Evolutionary conservation across 2,329 filamentous ascomycete genomes (phyloP).

Genomic region (Torrubiella hemipterigena): DNA sequence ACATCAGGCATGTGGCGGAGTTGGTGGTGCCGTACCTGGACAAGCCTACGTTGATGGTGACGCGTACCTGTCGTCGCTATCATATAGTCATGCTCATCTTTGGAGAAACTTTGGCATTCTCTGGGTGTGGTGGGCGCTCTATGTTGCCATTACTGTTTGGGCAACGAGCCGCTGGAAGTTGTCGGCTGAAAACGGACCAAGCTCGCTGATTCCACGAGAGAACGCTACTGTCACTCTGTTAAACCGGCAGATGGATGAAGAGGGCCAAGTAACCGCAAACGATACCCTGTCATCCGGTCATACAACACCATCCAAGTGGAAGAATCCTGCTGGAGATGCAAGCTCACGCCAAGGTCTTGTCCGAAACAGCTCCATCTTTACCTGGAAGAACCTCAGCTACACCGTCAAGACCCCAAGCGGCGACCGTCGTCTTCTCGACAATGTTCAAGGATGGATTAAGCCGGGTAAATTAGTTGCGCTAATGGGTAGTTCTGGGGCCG

Average conservation of each 20-base stretch:
- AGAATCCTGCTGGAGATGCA: conserved; percentile 18
- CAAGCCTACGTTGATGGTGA: conserved; percentile 40
- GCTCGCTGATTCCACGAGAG: conserved; percentile 51
- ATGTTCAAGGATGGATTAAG: conserved; percentile 76
- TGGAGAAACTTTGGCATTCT: conserved; percentile 52
- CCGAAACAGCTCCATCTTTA: conserved; percentile 57
- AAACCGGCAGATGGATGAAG: conserved; percentile 31
- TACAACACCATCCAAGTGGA: conserved; percentile 9
- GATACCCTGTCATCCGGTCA: conserved; percentile 1
- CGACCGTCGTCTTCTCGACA: conserved; percentile 59
- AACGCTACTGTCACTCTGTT: conserved; percentile 26
- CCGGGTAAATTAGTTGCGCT: conserved; percentile 66
- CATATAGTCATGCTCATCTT: conserved; percentile 37
- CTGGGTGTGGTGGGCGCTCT: conserved; percentile 52
- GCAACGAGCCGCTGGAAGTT: conserved; percentile 45
- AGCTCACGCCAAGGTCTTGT: conserved; percentile 26
- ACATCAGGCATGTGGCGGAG: conserved; percentile 43
- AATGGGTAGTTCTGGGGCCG: conserved; percentile 74
- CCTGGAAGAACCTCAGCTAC: conserved; percentile 62
- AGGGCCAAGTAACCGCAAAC: conserved; percentile 24
- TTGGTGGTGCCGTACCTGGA: conserved; percentile 40
- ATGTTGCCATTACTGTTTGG: conserved; percentile 43
- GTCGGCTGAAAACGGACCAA: conserved; percentile 36
- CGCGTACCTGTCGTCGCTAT: conserved; percentile 43
- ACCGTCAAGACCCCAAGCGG: conserved; percentile 50